Conservation (phyloP, 352 stramenopile species). For the Phytopythium vexans region DNA sequence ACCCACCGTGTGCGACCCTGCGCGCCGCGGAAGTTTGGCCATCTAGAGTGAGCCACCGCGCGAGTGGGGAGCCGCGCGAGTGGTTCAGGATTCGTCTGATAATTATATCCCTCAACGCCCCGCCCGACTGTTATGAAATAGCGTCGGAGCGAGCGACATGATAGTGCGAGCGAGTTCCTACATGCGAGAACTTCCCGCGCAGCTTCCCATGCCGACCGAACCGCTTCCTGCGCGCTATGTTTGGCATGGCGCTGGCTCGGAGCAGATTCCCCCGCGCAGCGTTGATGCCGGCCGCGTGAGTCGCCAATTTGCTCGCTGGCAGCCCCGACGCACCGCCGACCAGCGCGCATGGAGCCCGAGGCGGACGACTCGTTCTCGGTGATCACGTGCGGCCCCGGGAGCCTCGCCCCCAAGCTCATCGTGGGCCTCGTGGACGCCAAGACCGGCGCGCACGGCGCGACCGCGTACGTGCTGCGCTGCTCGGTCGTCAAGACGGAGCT, state of each 20-base stretch:
- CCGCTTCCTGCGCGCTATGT: too few relatives aligned
- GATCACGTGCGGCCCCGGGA: slow-evolving; percentile 47
- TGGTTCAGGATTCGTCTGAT: too few relatives aligned
- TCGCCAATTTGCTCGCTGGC: slow-evolving; percentile 1
- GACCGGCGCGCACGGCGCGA: slow-evolving; percentile 10
- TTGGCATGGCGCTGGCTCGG: too few relatives aligned
- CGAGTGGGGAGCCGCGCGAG: too few relatives aligned
- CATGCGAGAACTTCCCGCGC: too few relatives aligned
- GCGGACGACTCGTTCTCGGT: slow-evolving; percentile 45
- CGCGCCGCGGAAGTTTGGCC: neutral
- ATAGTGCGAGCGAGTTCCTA: too few relatives aligned
- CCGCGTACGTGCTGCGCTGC: slow-evolving; percentile 43
- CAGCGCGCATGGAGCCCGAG: slow-evolving; percentile 21
- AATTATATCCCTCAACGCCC: too few relatives aligned
- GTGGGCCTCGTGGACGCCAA: slow-evolving; percentile 32
- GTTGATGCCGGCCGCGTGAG: too few relatives aligned
- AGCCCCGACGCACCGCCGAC: neutral
- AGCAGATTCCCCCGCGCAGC: too few relatives aligned
- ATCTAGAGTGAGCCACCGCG: neutral
- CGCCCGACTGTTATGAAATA: too few relatives aligned
- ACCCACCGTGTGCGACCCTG: neutral
- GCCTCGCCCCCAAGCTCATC: slow-evolving; percentile 49
- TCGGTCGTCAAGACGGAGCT: slow-evolving; percentile 32
- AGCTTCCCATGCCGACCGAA: too few relatives aligned
- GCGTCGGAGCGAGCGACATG: too few relatives aligned